phyloP scores from a whole-genome alignment of 1,284 basidiomycete species.

The Ustilago nuda region DNA sequence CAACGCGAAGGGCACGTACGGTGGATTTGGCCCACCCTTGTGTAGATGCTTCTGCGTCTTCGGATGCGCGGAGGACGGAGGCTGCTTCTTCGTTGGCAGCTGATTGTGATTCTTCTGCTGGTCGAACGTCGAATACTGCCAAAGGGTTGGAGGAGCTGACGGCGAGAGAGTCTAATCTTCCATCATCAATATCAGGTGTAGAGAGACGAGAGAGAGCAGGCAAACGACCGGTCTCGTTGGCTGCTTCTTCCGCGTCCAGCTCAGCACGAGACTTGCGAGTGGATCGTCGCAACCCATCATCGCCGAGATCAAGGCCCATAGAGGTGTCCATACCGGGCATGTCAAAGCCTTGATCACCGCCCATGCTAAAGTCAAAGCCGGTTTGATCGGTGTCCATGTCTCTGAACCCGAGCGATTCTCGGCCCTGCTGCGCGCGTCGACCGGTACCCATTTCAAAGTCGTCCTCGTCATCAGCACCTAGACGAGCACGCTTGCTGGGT shows the following conservation, averaged over 20 bases:
- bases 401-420: constrained; percentile 46
- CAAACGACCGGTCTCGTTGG: constrained; percentile 40
- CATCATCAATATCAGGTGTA: constrained; percentile 75
- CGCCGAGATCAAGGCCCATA: constrained; percentile 33
- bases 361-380: constrained; percentile 35
- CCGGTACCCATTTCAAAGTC: constrained; percentile 68
- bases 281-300: constrained; percentile 46
- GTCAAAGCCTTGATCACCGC: constrained; percentile 34
- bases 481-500: constrained; percentile 62
- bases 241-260: constrained; percentile 31
- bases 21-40: constrained; percentile 87
- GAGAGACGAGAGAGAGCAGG: constrained; percentile 57
- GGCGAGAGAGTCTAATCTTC: constrained; percentile 73
- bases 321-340: constrained; percentile 31
- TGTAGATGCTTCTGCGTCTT: constrained; percentile 71
- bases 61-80: constrained; percentile 69
- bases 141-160: constrained; percentile 81
- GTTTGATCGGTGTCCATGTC: constrained; percentile 39
- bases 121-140: constrained; percentile 81
- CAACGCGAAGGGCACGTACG: constrained; percentile 84
- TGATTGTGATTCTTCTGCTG: constrained; percentile 68
- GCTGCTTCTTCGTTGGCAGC: constrained; percentile 68
- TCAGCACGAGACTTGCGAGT: constrained; percentile 39
- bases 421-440: constrained; percentile 31
- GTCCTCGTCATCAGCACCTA: constrained; percentile 29